A percentile compares a stretch with the other conserved stretches of the same genome.
phyloP scores from a whole-genome alignment of 345 rosid genomes.

The Syzygium oleosum region DNA sequence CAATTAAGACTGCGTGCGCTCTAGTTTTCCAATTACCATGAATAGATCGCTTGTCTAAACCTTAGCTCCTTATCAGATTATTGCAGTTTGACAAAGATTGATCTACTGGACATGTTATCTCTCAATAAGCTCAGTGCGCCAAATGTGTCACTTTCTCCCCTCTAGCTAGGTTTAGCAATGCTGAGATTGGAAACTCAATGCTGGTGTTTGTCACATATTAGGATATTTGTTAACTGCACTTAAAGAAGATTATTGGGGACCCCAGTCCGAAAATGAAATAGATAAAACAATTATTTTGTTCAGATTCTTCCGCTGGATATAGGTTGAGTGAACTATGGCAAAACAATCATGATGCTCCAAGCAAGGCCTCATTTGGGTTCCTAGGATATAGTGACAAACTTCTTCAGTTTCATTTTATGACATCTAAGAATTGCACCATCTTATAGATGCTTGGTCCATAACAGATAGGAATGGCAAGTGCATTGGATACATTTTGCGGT shows the following conservation, averaged over 20 bases:
- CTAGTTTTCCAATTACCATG: not conserved
- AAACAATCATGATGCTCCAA: not conserved
- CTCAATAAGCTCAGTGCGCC: not conserved
- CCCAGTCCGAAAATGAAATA: not conserved
- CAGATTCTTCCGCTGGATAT: not conserved
- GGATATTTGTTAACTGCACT: not conserved
- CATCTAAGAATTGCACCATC: not conserved
- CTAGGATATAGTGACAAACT: not conserved
- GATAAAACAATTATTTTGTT: not conserved
- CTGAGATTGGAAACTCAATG: not conserved
- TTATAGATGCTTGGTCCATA: not conserved
- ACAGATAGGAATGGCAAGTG: slow-evolving; percentile 13
- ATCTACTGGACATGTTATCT: not conserved
- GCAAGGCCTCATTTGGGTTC: not conserved
- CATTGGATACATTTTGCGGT: not conserved
- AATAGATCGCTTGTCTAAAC: not conserved
- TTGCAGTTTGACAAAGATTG: not conserved
- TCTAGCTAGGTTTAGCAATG: not conserved
- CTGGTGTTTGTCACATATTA: not conserved
- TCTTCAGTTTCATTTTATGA: not conserved
- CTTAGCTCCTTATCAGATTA: not conserved
- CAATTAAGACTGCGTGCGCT: not conserved
- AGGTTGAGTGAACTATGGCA: not conserved
- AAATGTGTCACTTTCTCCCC: not conserved
- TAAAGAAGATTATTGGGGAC: not conserved